Percentiles rank a stretch among this genome's conserved stretches.
Conservation (phyloP, 768 basidiomycete species). For the Cystobasidium onofrii region DNA sequence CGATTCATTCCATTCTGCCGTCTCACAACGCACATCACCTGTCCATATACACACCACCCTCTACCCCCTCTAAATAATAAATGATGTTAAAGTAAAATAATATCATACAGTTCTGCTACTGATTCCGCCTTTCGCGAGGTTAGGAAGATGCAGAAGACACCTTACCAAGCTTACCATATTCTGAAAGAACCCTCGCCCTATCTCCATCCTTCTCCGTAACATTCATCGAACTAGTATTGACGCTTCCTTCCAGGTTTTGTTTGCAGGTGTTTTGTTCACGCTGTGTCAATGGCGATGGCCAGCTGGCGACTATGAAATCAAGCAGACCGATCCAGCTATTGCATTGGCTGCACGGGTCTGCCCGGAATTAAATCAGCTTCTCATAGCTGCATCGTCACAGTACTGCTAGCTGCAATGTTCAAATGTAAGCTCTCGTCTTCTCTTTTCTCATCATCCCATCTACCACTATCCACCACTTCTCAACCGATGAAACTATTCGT, state of each 20-base stretch:
- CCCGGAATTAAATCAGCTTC: no score
- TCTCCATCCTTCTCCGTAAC: background rate
- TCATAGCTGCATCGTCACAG: no score
- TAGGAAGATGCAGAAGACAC: background rate
- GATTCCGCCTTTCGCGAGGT: conserved; percentile 3
- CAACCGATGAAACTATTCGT: conserved; percentile 9
- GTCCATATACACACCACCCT: no score
- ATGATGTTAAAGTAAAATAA: conserved; percentile 16
- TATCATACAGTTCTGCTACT: conserved; percentile 28
- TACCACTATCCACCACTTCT: background rate
- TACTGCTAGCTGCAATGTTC: no score
- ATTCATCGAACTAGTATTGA: no score
- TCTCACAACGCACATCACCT: background rate
- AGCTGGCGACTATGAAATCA: no score
- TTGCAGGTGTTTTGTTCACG: no score
- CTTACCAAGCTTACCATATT: conserved; percentile 31
- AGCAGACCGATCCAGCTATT: no score
- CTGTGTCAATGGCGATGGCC: no score
- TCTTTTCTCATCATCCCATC: background rate
- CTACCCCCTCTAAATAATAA: background rate
- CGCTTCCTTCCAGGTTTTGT: no score
- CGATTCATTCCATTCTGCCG: background rate
- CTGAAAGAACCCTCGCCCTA: conserved; percentile 6
- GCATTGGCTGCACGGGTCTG: no score
- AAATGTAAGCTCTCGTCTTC: background rate